Percentiles rank a stretch among this genome's conserved stretches.
Evolutionary conservation across 192 early-diverging fungal species (phyloP).

Genomic region (Allomyces arbusculus): DNA sequence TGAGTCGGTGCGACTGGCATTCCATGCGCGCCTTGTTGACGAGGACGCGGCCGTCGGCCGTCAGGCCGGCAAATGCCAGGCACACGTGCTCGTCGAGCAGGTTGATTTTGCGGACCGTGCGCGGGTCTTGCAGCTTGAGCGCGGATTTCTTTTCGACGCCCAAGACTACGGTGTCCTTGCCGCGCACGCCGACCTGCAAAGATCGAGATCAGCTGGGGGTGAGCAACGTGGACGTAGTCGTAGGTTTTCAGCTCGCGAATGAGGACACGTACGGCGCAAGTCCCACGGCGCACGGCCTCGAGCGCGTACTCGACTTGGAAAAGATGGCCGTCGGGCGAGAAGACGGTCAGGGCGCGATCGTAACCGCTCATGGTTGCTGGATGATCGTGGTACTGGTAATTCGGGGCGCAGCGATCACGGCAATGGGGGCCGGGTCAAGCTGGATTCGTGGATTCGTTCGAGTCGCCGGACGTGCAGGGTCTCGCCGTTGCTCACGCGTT

Average conservation of each 20-base stretch:
- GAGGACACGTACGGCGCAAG: conserved; percentile 62
- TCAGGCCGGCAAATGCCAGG: conserved; percentile 86
- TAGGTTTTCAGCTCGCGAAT: background rate
- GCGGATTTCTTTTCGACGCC: conserved; percentile 94
- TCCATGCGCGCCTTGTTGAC: conserved; percentile 93
- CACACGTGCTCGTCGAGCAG: conserved; percentile 93
- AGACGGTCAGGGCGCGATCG: conserved; percentile 82
- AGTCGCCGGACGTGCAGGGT: too few species aligned
- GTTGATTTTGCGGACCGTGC: conserved; percentile 89
- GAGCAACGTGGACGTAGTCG: background rate
- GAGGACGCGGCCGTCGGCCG: conserved; percentile 86
- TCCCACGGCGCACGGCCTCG: conserved; percentile 93
- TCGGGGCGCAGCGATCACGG: too few species aligned
- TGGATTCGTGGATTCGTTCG: too few species aligned
- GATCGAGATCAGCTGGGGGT: background rate
- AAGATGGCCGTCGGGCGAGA: conserved; percentile 94
- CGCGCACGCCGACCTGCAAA: conserved; percentile 80
- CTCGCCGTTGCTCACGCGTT: too few species aligned
- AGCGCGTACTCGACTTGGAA: conserved; percentile 99
- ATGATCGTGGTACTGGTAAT: too few species aligned
- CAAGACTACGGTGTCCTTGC: conserved; percentile 71
- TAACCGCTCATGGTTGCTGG: conserved; percentile 22
- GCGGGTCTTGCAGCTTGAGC: conserved; percentile 87
- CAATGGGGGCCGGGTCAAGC: too few species aligned
- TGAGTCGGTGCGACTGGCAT: conserved; percentile 91